Evolutionary conservation across 371 early-diverging fungal species (phyloP).

Genomic region (Mucor racemosus): DNA sequence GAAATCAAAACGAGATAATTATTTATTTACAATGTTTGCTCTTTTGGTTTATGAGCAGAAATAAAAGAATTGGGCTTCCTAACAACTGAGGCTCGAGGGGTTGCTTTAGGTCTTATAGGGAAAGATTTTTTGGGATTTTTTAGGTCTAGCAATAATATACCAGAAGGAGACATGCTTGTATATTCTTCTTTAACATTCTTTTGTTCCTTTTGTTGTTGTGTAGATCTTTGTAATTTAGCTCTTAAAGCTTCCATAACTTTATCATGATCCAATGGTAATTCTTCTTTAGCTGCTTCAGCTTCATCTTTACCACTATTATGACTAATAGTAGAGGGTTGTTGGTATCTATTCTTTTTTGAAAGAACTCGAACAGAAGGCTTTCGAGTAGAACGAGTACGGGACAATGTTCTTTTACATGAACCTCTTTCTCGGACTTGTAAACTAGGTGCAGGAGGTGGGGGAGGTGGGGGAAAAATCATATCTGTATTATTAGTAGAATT

Average conservation of each 20-base stretch:
- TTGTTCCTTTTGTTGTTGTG: constrained; percentile 30
- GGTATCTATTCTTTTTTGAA: constrained; percentile 35
- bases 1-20: neutral
- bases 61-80: constrained; percentile 46
- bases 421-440: constrained; percentile 13
- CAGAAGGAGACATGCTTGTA: constrained; percentile 46
- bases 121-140: constrained; percentile 46
- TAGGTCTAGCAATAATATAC: constrained; percentile 47
- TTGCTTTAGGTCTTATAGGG: constrained; percentile 24
- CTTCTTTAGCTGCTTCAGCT: constrained; percentile 14
- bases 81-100: constrained; percentile 41
- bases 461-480: constrained; percentile 15
- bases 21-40: constrained; percentile 24
- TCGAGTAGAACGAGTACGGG: constrained; percentile 44
- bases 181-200: constrained; percentile 29
- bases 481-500: neutral
- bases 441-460: constrained; percentile 14
- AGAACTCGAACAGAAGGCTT: constrained; percentile 31
- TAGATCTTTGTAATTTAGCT: constrained; percentile 40
- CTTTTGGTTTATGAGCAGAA: constrained; percentile 42
- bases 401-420: constrained; percentile 36
- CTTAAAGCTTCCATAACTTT: constrained; percentile 43
- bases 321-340: neutral
- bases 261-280: constrained; percentile 30
- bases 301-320: constrained; percentile 1